Evolutionary conservation across 805 yeast species (phyloP).

Genomic region (Citeromyces matritensis): DNA sequence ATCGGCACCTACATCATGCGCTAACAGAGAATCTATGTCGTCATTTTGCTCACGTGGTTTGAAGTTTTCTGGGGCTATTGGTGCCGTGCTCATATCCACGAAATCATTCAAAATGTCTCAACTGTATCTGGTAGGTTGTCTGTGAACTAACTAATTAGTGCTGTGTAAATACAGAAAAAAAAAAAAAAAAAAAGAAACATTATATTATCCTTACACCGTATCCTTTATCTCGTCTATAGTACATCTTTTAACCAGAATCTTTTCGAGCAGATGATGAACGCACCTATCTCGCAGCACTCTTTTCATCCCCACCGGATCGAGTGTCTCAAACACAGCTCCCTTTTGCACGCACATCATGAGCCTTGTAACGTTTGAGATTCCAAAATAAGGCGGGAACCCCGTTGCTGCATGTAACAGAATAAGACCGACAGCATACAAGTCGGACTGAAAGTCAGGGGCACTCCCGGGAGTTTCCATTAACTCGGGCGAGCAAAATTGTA

Average conservation of each 20-base stretch:
- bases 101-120: no score
- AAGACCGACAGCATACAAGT: slow-evolving; percentile 29
- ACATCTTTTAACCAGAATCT: slow-evolving; percentile 14
- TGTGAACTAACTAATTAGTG: no score
- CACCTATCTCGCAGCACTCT: slow-evolving; percentile 8
- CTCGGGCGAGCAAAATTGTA: slow-evolving; percentile 33
- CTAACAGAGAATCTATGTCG: no score
- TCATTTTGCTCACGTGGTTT: no score
- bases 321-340: slow-evolving; percentile 15
- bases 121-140: no score
- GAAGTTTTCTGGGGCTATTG: no score
- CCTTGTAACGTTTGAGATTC: slow-evolving; percentile 12
- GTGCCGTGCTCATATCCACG: no score
- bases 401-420: slow-evolving; percentile 27
- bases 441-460: slow-evolving; percentile 20
- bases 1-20: no score
- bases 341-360: slow-evolving; percentile 16
- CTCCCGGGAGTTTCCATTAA: slow-evolving; percentile 12
- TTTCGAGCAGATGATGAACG: slow-evolving; percentile 9
- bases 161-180: no score
- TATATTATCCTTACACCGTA: not conserved
- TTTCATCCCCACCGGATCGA: slow-evolving; percentile 11
- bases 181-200: not conserved
- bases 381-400: slow-evolving; percentile 26
- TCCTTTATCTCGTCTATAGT: slow-evolving; percentile 9